Evolutionary conservation across 768 basidiomycete species (phyloP).

Genomic region (Leccinum broughii): DNA sequence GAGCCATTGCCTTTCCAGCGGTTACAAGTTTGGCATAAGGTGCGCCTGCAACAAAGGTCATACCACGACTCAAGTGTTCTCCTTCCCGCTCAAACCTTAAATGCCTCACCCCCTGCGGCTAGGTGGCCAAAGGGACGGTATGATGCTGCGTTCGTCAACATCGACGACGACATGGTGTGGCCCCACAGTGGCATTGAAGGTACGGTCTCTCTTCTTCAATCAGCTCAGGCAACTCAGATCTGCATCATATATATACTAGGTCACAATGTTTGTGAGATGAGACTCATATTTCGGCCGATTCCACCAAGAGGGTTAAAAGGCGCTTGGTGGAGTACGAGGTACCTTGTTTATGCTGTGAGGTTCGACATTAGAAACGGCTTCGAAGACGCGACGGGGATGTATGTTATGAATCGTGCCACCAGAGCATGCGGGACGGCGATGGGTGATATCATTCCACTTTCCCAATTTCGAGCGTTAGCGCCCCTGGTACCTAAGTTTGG

Average conservation of each 20-base stretch:
- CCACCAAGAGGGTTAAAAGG: too few species aligned
- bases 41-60: constrained; percentile 13
- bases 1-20: constrained; percentile 24
- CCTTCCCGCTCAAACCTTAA: constrained; percentile 13
- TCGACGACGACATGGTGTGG: constrained; percentile 20
- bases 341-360: too few species aligned
- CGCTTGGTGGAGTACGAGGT: too few species aligned
- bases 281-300: too few species aligned
- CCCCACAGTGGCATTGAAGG: constrained; percentile 14
- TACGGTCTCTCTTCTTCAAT: background rate
- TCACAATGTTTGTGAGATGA: constrained; percentile 7
- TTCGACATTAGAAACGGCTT: too few species aligned
- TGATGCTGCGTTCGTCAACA: constrained; percentile 7
- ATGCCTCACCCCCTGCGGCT: constrained; percentile 18
- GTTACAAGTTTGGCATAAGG: constrained; percentile 29
- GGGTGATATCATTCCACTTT: constrained; percentile 31
- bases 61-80: constrained; percentile 9
- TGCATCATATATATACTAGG: background rate
- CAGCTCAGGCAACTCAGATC: too few species aligned
- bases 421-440: constrained; percentile 13
- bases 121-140: constrained; percentile 24
- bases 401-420: constrained; percentile 16
- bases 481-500: constrained; percentile 33
- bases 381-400: too few species aligned
- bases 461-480: constrained; percentile 21